These are phyloP conservation scores for Patellaria atrata DNA, from an alignment of 495 filamentous ascomycete species.

Conservation along the genomic window DNA sequence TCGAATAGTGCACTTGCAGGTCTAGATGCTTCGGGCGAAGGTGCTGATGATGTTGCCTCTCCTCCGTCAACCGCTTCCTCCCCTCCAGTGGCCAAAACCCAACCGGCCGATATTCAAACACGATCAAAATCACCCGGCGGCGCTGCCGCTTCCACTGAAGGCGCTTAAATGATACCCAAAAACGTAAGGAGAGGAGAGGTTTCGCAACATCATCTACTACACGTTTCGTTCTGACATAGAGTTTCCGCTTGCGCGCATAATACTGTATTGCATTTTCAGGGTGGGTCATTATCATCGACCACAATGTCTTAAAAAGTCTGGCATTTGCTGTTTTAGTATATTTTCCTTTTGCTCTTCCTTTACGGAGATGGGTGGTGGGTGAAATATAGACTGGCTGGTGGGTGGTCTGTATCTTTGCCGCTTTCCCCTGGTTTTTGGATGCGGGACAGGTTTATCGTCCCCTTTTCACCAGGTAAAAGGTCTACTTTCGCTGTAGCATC, in stretches of 20 bases:
- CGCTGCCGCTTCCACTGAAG: conserved; percentile 9
- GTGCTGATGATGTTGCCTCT: conserved; percentile 39
- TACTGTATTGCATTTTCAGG: conserved; percentile 19
- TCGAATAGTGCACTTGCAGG: conserved; percentile 39
- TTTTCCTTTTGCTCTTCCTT: background rate
- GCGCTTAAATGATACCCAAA: conserved; percentile 9
- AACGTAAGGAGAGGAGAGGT: conserved; percentile 12
- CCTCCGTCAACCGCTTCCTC: conserved; percentile 45
- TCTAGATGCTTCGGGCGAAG: conserved; percentile 35
- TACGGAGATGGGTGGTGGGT: background rate
- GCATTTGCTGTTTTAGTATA: too few relatives aligned
- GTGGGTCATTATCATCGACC: background rate
- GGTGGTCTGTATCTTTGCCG: too few relatives aligned
- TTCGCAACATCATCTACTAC: too few relatives aligned
- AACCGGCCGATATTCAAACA: conserved; percentile 36
- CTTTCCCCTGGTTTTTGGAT: too few relatives aligned
- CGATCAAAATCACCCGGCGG: conserved; percentile 35
- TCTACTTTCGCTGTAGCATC: too few relatives aligned
- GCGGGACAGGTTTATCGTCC: too few relatives aligned
- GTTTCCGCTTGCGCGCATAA: conserved; percentile 16
- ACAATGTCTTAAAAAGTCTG: too few relatives aligned
- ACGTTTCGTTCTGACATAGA: conserved; percentile 5
- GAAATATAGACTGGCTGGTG: too few relatives aligned
- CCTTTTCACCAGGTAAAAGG: too few relatives aligned
- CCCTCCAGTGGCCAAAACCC: conserved; percentile 39